These are phyloP conservation scores for Rutstroemia sp. DNA, from an alignment of 2,329 filamentous ascomycete species.

Conservation along the genomic window DNA sequence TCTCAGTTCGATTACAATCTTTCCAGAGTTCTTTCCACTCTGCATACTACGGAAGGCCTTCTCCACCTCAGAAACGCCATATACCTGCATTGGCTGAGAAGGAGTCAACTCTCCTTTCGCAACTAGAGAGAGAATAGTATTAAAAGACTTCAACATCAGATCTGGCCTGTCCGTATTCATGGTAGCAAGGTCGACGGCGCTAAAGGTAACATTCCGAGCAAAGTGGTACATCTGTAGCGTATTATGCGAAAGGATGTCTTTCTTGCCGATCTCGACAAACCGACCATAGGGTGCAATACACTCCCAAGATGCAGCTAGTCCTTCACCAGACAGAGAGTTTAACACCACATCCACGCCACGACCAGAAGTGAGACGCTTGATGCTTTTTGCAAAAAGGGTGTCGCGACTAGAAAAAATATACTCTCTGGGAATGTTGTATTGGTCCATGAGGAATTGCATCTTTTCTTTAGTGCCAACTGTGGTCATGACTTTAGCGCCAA, in stretches of 20 bases:
- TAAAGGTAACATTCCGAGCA: not conserved
- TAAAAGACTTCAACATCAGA: not conserved
- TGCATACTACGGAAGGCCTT: constrained; percentile 20
- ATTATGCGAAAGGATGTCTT: not conserved
- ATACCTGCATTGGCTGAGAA: not conserved
- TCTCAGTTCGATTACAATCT: constrained; percentile 32
- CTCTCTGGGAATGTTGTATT: not conserved
- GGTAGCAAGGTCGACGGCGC: constrained; percentile 1
- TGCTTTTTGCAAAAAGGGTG: not conserved
- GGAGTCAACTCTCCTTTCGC: not conserved
- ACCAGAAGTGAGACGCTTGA: not conserved
- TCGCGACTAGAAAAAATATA: constrained; percentile 1
- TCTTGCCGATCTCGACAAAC: not conserved
- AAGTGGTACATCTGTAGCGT: constrained; percentile 5
- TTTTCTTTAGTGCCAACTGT: constrained; percentile 28
- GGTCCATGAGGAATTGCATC: constrained; percentile 1
- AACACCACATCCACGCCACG: constrained; percentile 1
- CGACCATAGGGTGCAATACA: constrained; percentile 1
- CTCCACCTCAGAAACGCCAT: constrained; percentile 21
- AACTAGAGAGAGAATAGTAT: not conserved
- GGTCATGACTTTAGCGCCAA: constrained; percentile 23
- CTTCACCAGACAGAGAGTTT: not conserved
- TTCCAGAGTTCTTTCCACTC: constrained; percentile 15
- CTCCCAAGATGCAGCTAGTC: not conserved
- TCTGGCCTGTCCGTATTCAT: not conserved